Base-by-base conservation (phyloP, 1,284 basidiomycete species). In the Sphaerobolus stellatus region DNA sequence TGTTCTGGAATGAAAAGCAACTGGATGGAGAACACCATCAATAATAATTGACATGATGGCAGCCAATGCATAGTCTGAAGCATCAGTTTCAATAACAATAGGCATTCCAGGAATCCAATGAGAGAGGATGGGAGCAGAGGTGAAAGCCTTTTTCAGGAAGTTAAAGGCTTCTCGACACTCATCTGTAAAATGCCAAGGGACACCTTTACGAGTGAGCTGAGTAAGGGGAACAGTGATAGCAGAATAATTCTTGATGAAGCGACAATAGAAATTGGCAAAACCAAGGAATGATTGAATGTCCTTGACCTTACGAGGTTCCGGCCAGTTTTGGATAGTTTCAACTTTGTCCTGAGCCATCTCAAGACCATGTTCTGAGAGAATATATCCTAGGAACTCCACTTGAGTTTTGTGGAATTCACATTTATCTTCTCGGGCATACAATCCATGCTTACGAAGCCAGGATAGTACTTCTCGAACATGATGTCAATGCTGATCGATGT, bases 271-370 rank as follows among this genome's bases (percentile, higher is more conserved):
- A 13, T 43, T 43, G 14, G 20, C 41, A 13, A 43, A 43, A 5
- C 41, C 41, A 9, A 43, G 41, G 41, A 43, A 43, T 8, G 41
- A 43, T 22, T 43, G 41, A 14, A 43, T 43, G 16, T 43, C 41
- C 20, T 43, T 43, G 13, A 22, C 16, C 20, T 22, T 43, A 4
- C 41, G 20, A 14, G 41, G 41, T 5, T 3, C 4, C 6, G 41
- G 41, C 41, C 77, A 81, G 5, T 65, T 52, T 1, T 44, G 20
- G 38, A 80, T 67, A 1, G 66, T 62, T 2, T 65, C 27, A 0
- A 81, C 55, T 60, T 81, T 81, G 1, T 50, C 58, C 0, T 64
- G 60, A 50, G 75, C 69, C 75, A 80, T 78, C 0, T 38, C 27
- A 14, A 80, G 58, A 5, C 68, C 64, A 2, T 68, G 54, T 0